Base-by-base conservation (phyloP, 805 yeast species). In the Aciculoconidium aculeatum region DNA sequence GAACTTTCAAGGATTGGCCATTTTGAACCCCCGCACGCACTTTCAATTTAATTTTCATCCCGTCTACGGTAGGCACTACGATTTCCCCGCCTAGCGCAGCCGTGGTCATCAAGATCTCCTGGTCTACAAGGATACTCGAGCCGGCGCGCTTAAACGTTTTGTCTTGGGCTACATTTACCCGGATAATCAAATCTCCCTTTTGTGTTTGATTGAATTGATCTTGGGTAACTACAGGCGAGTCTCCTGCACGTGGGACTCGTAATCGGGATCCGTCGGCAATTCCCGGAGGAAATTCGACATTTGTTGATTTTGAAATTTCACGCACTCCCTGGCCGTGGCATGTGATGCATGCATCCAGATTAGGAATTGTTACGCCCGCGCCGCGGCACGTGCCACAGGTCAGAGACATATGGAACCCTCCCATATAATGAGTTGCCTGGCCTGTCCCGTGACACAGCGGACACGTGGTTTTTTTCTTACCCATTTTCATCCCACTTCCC, bases 381-480 rank as follows among this genome's bases (percentile, higher is more conserved):
- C 99, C 99, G 25, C 71, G 77, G 67, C 99, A 92, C 3, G 77
- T 62, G 28, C 68, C 68, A 70, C 99, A 92, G 8, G 96, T 86
- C 0, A 95, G 77, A 3, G 95, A 80, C 95, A 92, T 87, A 47
- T 88, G 96, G 72, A 90, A 92, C 0, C 97, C 97, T 4, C 94
- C 96, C 51, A 83, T 70, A 26, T 77, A 67, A 46, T 90, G 96
- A 12, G 87, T 81, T 11, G 80, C 76, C 19, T 88, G 80, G 4
- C 99, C 99, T 0, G 95, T 75, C 34, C 99, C 99, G 33, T 86
- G 85, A 65, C 99, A 92, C 3, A 84, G 61, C 1, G 74, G 61
- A 66, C 98, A 92, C 0, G 95, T 83, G 7, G 76, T 61, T 49
- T 84, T 81, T 55, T 73, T 71, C 37, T 74, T 75, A 15, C 88